Conservation (phyloP, 805 yeast species). For the Candida chilensis region DNA sequence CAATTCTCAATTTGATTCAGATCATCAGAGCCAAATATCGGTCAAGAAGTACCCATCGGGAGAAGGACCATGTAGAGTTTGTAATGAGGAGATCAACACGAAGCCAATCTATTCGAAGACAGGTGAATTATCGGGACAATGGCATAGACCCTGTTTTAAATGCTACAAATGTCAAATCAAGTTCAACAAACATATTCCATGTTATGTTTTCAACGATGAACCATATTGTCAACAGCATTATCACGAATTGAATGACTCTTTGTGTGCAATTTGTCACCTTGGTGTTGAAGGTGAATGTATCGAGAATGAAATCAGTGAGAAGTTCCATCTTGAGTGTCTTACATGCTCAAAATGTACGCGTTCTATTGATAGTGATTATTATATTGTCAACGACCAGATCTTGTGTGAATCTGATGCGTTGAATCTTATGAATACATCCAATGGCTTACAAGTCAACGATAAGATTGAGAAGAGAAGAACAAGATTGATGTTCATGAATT, state of each 20-base stretch:
- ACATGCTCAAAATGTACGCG: slow-evolving; percentile 53
- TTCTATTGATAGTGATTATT: slow-evolving; percentile 45
- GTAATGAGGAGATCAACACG: slow-evolving; percentile 43
- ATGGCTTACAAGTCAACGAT: too few species aligned
- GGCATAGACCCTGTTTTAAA: slow-evolving; percentile 85
- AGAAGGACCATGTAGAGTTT: slow-evolving; percentile 75
- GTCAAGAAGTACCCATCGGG: slow-evolving; percentile 41
- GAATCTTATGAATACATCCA: too few species aligned
- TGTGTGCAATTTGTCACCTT: slow-evolving; percentile 58
- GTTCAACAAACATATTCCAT: slow-evolving; percentile 52
- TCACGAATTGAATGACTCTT: slow-evolving; percentile 66
- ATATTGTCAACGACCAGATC: slow-evolving; percentile 35
- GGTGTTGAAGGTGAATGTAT: slow-evolving; percentile 92
- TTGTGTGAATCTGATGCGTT: slow-evolving; percentile 48
- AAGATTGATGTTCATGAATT: slow-evolving; percentile 24
- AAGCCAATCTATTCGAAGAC: slow-evolving; percentile 80
- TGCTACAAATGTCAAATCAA: slow-evolving; percentile 55
- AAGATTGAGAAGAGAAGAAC: slow-evolving; percentile 35
- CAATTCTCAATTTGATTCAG: too few species aligned
- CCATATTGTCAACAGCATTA: slow-evolving; percentile 80
- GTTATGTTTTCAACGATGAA: slow-evolving; percentile 68
- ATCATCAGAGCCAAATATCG: too few species aligned
- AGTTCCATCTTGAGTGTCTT: slow-evolving; percentile 73
- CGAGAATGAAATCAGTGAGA: slow-evolving; percentile 60
- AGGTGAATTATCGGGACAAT: slow-evolving; percentile 80